These are phyloP conservation scores for Fusarium tricinctum DNA, from an alignment of 2,329 filamentous ascomycete species.

Conservation along the genomic window DNA sequence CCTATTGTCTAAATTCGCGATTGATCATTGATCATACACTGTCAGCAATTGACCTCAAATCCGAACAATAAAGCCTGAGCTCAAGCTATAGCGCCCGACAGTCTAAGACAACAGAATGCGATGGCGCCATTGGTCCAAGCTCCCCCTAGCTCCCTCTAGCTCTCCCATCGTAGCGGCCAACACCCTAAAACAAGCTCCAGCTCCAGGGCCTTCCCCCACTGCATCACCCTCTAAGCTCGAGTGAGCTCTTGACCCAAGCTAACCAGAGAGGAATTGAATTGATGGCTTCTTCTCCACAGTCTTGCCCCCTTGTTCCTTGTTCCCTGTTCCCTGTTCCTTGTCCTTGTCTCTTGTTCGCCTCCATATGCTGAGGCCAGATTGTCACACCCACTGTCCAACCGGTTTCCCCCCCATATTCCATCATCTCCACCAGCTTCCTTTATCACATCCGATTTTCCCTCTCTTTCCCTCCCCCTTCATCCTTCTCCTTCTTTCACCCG, in stretches of 20 bases:
- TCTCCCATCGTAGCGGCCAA: conserved; percentile 11
- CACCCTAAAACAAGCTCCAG: conserved; percentile 26
- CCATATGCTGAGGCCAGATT: conserved; percentile 50
- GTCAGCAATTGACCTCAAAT: neutral
- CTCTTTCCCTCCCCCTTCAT: conserved; percentile 16
- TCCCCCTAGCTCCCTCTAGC: conserved; percentile 16
- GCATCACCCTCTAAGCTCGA: conserved; percentile 3
- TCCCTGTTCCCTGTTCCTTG: conserved; percentile 22
- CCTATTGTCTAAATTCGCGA: neutral
- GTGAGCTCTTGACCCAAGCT: conserved; percentile 3
- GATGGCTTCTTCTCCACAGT: conserved; percentile 32
- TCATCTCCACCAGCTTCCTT: conserved; percentile 39
- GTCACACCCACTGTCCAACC: conserved; percentile 44
- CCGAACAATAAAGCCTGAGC: neutral
- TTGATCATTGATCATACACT: neutral
- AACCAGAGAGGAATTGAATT: neutral
- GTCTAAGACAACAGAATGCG: neutral
- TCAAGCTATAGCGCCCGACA: neutral
- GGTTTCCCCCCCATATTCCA: conserved; percentile 38
- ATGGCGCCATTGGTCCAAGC: conserved; percentile 32
- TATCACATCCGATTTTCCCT: conserved; percentile 24
- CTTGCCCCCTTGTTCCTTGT: conserved; percentile 10
- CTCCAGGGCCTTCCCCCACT: conserved; percentile 15
- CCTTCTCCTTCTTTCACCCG: neutral
- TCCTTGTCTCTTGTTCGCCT: conserved; percentile 36